These are phyloP conservation scores for Termitomyces sp. DNA, from an alignment of 768 basidiomycete species.

Conservation along the genomic window DNA sequence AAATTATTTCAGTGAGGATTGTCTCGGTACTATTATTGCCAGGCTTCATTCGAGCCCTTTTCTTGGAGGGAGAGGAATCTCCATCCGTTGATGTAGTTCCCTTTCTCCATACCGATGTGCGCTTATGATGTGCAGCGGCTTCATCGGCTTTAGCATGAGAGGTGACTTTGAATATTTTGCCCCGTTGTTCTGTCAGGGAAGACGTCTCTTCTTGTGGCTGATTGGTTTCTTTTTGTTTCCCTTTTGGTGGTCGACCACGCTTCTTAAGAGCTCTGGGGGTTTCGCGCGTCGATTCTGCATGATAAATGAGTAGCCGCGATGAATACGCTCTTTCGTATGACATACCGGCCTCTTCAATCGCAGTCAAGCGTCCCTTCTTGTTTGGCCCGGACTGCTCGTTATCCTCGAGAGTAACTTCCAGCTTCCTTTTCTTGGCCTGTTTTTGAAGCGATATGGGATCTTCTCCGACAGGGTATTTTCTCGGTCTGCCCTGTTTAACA, in stretches of 20 bases:
- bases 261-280: constrained; percentile 23
- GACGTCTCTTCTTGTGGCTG: constrained; percentile 6
- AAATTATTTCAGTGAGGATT: neutral
- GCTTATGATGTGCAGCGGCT: neutral
- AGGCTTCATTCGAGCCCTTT: constrained; percentile 2
- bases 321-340: neutral
- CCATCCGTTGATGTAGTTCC: neutral
- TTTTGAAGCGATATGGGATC: constrained; percentile 13
- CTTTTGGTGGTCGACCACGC: constrained; percentile 31
- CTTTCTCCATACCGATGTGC: neutral
- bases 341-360: constrained; percentile 6
- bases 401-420: constrained; percentile 8
- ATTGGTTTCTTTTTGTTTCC: constrained; percentile 11
- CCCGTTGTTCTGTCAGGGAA: constrained; percentile 26
- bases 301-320: neutral
- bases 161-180: constrained; percentile 23
- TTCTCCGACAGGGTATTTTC: constrained; percentile 28
- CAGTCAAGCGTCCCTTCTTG: constrained; percentile 21
- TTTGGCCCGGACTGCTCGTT: constrained; percentile 10
- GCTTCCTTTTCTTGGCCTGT: constrained; percentile 14
- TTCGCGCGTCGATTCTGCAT: neutral
- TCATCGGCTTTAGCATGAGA: neutral
- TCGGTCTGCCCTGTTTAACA: constrained; percentile 55
- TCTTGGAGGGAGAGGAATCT: neutral
- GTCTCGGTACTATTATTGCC: neutral